These are phyloP conservation scores for Wickerhamomyces silvicola DNA, from an alignment of 805 yeast species.

Conservation along the genomic window DNA sequence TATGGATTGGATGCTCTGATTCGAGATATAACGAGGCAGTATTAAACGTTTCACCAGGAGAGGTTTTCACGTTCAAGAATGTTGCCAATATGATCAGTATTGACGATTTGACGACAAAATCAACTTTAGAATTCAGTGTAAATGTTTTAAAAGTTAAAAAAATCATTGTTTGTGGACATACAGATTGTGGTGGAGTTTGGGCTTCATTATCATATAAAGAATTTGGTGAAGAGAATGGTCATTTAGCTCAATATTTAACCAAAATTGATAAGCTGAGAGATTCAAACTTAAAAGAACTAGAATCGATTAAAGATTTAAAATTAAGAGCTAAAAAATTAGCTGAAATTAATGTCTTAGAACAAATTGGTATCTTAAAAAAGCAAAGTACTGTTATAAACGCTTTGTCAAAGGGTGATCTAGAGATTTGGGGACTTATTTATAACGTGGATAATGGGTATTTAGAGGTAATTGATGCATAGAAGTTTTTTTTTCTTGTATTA, in stretches of 20 bases:
- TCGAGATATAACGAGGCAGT: constrained; percentile 82
- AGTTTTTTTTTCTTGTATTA: too few relatives aligned
- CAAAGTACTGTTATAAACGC: constrained; percentile 58
- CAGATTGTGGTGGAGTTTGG: constrained; percentile 91
- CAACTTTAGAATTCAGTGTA: constrained; percentile 83
- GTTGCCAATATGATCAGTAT: constrained; percentile 71
- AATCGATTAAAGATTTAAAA: constrained; percentile 41
- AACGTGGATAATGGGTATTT: constrained; percentile 75
- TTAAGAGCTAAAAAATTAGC: constrained; percentile 56
- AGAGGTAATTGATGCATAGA: constrained; percentile 29
- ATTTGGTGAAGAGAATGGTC: constrained; percentile 49
- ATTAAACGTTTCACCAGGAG: constrained; percentile 80
- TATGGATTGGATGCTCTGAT: constrained; percentile 94
- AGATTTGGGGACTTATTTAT: constrained; percentile 79
- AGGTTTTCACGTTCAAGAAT: constrained; percentile 81
- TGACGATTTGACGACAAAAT: constrained; percentile 65
- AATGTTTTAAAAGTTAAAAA: constrained; percentile 76
- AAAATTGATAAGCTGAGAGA: constrained; percentile 65
- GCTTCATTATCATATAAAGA: constrained; percentile 63
- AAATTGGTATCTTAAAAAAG: constrained; percentile 58
- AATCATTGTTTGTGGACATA: constrained; percentile 86
- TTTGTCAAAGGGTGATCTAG: constrained; percentile 51
- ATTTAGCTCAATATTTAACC: constrained; percentile 40
- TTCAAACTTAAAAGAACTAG: constrained; percentile 44
- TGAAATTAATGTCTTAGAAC: constrained; percentile 69